phyloP scores from a whole-genome alignment of 2,329 filamentous ascomycete species.

The Lasiodiplodia citricola region DNA sequence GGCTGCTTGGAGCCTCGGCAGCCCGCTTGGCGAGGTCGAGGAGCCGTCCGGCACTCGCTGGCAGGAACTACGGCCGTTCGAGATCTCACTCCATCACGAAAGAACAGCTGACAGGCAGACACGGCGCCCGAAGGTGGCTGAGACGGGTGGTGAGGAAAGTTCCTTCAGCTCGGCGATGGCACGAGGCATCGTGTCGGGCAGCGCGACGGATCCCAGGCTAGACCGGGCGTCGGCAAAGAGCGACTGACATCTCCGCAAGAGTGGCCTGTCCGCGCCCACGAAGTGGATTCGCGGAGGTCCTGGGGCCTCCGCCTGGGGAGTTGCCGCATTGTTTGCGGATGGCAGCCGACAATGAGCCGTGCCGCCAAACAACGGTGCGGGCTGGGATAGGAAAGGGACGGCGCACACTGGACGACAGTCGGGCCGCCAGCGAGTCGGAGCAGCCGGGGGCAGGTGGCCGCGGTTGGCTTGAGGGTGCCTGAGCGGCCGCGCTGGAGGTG shows the following conservation, averaged over 20 bases:
- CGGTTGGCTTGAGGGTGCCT: conserved; percentile 1
- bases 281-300: conserved; percentile 20
- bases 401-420: neutral
- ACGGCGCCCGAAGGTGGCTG: neutral
- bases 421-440: conserved; percentile 15
- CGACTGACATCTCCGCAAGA: neutral
- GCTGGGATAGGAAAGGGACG: neutral
- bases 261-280: neutral
- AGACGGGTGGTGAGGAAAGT: neutral
- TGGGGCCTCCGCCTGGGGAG: conserved; percentile 22
- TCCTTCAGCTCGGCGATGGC: neutral
- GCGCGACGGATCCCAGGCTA: neutral
- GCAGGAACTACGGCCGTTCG: neutral
- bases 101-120: neutral
- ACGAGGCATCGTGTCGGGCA: neutral
- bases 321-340: neutral
- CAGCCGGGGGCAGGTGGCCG: neutral
- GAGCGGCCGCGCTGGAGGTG: neutral
- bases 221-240: neutral
- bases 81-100: neutral
- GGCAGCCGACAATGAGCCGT: conserved; percentile 12
- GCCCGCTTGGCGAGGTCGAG: conserved; percentile 7
- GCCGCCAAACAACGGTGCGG: conserved; percentile 10
- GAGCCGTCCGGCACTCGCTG: neutral
- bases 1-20: conserved; percentile 6